Conservation (phyloP, 306 rosid genomes). For the Lablab purpureus region DNA sequence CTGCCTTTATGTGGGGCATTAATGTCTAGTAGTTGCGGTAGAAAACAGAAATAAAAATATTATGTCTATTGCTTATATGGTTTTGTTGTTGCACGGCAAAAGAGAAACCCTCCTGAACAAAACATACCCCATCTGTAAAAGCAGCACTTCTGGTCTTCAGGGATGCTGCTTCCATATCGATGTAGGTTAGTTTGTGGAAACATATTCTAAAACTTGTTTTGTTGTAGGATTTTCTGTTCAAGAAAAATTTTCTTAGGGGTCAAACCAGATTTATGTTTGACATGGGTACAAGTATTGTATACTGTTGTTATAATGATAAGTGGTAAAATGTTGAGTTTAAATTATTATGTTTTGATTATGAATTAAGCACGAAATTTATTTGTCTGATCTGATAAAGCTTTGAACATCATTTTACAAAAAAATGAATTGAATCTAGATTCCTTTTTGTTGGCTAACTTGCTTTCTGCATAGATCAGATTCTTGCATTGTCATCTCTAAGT, state of each 20-base stretch:
- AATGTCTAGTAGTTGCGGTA: constrained; percentile 44
- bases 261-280: not conserved
- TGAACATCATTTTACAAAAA: not conserved
- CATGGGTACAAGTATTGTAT: not conserved
- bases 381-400: not conserved
- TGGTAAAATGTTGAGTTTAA: not conserved
- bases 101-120: constrained; percentile 37
- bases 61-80: constrained; percentile 34
- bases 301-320: not conserved
- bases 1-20: constrained; percentile 45
- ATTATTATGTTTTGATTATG: not conserved
- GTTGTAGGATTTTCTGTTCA: not conserved
- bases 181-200: not conserved
- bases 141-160: constrained; percentile 46
- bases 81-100: constrained; percentile 43
- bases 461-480: not conserved
- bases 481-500: no score
- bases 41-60: constrained; percentile 53
- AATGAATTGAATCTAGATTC: not conserved
- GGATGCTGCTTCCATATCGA: constrained; percentile 37
- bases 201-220: constrained; percentile 3
- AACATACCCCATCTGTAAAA: constrained; percentile 47
- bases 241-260: not conserved
- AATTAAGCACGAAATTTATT: not conserved
- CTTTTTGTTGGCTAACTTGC: not conserved